Conservation (phyloP, 768 basidiomycete species). For the Russula virescens region DNA sequence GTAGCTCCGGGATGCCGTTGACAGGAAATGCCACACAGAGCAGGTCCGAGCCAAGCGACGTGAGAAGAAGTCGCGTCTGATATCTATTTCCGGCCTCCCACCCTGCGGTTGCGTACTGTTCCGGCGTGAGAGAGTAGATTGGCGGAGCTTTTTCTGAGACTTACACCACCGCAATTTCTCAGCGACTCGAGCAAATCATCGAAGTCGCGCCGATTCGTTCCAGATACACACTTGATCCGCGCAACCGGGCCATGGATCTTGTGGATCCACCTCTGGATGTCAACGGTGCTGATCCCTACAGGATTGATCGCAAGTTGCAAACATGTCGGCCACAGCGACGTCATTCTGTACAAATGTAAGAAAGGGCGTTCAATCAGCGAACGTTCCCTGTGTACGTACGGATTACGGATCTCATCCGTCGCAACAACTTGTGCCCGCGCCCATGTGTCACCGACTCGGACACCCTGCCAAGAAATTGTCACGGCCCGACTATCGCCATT, state of each 20-base stretch:
- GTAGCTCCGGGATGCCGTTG: too few species aligned
- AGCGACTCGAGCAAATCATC: not conserved
- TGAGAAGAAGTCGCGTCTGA: constrained; percentile 14
- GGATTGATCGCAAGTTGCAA: not conserved
- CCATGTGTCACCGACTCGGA: too few species aligned
- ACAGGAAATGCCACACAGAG: not conserved
- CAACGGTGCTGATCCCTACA: not conserved
- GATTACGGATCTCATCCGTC: not conserved
- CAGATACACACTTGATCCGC: not conserved
- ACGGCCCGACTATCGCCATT: too few species aligned
- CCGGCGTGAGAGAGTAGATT: not conserved
- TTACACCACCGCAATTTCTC: not conserved
- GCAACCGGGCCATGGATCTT: not conserved
- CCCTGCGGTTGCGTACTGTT: constrained; percentile 6
- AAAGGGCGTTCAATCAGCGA: too few species aligned
- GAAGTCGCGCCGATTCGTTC: not conserved
- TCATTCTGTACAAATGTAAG: not conserved
- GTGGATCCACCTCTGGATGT: constrained; percentile 10
- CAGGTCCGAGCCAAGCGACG: not conserved
- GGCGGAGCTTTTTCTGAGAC: not conserved
- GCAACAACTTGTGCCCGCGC: too few species aligned
- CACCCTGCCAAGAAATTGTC: too few species aligned
- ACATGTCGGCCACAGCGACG: not conserved
- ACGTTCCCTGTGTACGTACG: not conserved
- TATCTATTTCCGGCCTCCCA: too few species aligned